phyloP scores from a whole-genome alignment of 805 yeast species.

The Deakozyma indianensis region DNA sequence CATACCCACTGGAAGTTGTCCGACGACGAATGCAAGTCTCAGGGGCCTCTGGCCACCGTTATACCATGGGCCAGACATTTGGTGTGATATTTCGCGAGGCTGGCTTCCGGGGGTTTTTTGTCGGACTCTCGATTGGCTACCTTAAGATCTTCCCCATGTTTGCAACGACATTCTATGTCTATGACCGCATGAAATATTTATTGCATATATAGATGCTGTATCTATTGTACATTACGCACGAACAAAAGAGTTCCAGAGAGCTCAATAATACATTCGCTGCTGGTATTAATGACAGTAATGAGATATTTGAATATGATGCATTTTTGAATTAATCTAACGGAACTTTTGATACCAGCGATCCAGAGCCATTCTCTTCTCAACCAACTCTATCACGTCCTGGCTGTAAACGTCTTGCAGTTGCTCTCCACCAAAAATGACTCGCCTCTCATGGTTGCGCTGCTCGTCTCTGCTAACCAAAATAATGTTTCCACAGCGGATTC shows the following conservation, averaged over 20 bases:
- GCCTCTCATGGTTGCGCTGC: conserved; percentile 62
- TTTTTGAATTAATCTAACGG: conserved; percentile 8
- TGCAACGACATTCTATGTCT: conserved; percentile 89
- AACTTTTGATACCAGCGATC: conserved; percentile 60
- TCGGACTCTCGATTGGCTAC: conserved; percentile 91
- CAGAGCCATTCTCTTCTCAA: conserved; percentile 51
- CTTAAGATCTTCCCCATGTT: conserved; percentile 94
- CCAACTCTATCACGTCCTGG: conserved; percentile 38
- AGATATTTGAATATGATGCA: too few relatives aligned
- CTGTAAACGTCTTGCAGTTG: conserved; percentile 48
- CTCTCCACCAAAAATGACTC: conserved; percentile 59
- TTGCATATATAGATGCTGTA: conserved; percentile 38
- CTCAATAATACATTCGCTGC: too few relatives aligned
- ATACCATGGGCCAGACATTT: conserved; percentile 21
- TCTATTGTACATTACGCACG: not conserved
- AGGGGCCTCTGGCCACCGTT: conserved; percentile 39
- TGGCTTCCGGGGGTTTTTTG: conserved; percentile 81
- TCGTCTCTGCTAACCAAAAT: conserved; percentile 85
- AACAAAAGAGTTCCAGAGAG: not conserved
- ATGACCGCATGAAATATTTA: conserved; percentile 65
- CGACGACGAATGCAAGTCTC: conserved; percentile 95
- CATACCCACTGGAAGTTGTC: conserved; percentile 91
- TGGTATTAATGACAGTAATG: too few relatives aligned
- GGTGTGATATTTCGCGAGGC: conserved; percentile 49
- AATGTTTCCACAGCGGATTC: conserved; percentile 58